Evolutionary conservation across 352 stramenopile genomes (phyloP).

Genomic region (Discostella stelligera): DNA sequence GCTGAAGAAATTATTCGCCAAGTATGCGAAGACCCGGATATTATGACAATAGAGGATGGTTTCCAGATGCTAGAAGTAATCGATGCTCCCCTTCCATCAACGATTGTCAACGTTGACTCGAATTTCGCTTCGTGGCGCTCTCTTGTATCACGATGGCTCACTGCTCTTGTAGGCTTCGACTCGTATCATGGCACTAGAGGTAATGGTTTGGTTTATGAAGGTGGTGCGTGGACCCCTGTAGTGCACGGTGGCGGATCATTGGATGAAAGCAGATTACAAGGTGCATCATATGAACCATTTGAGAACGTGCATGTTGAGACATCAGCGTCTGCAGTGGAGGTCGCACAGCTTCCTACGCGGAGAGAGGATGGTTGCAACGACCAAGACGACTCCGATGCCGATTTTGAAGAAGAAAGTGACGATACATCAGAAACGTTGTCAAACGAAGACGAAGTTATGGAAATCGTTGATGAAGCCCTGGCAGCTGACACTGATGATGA

Average conservation of each 20-base stretch:
- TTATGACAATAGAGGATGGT: slow-evolving; percentile 77
- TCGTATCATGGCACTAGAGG: slow-evolving; percentile 69
- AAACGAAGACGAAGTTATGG: slow-evolving; percentile 67
- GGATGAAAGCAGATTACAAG: not conserved
- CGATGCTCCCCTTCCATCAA: slow-evolving; percentile 67
- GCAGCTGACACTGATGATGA: slow-evolving; percentile 65
- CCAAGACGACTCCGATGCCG: slow-evolving; percentile 30
- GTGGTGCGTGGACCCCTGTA: slow-evolving; percentile 29
- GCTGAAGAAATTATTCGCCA: slow-evolving; percentile 36
- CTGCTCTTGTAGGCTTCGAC: slow-evolving; percentile 57
- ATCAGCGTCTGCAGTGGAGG: slow-evolving; percentile 48
- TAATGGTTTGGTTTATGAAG: slow-evolving; percentile 44
- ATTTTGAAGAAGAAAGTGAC: slow-evolving; percentile 41
- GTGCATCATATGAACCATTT: slow-evolving; percentile 12
- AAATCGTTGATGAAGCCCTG: slow-evolving; percentile 49
- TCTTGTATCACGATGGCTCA: slow-evolving; percentile 70
- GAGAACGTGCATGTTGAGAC: slow-evolving; percentile 55
- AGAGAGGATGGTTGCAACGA: slow-evolving; percentile 17
- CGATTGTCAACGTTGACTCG: slow-evolving; percentile 29
- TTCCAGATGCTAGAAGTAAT: slow-evolving; percentile 71
- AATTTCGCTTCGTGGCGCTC: slow-evolving; percentile 49
- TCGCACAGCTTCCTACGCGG: slow-evolving; percentile 26
- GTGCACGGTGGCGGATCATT: not conserved
- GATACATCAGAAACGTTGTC: slow-evolving; percentile 31
- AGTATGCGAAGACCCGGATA: slow-evolving; percentile 53